phyloP scores from a whole-genome alignment of 495 filamentous ascomycete species.

The Opeltia flavorubescens region DNA sequence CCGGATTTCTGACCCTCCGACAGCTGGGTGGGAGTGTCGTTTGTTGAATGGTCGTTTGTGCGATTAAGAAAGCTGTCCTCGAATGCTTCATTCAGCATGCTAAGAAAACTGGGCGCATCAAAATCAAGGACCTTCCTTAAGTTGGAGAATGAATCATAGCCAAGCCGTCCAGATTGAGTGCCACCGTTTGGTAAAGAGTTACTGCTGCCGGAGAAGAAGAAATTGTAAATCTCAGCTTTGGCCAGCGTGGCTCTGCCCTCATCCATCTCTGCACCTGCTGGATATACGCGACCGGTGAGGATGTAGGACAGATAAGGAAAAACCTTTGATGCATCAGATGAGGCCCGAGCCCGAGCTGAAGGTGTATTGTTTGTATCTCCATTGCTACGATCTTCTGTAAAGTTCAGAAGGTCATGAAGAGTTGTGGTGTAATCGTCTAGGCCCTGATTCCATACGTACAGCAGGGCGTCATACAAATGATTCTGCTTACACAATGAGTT shows the following conservation, averaged over 20 bases:
- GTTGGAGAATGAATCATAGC: conserved; percentile 54
- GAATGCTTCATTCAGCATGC: conserved; percentile 92
- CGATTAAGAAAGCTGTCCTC: conserved; percentile 90
- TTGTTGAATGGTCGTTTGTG: conserved; percentile 38
- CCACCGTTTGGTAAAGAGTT: conserved; percentile 26
- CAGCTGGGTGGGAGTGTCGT: conserved; percentile 34
- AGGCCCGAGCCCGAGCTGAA: conserved; percentile 16
- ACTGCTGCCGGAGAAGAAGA: conserved; percentile 72
- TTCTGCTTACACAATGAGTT: conserved; percentile 82
- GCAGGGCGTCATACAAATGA: conserved; percentile 83
- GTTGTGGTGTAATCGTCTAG: conserved; percentile 82
- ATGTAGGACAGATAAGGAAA: conserved; percentile 90
- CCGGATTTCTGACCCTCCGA: conserved; percentile 52
- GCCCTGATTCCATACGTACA: conserved; percentile 94
- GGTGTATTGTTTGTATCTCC: conserved; percentile 14
- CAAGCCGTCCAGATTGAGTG: conserved; percentile 29
- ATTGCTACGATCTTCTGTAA: conserved; percentile 37
- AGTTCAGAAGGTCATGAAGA: conserved; percentile 64
- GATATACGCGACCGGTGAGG: conserved; percentile 83
- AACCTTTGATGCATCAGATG: conserved; percentile 67
- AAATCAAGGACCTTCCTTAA: conserved; percentile 74
- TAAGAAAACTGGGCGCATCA: conserved; percentile 82
- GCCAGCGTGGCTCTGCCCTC: conserved; percentile 56
- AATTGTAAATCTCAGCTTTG: conserved; percentile 80
- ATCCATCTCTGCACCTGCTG: conserved; percentile 59